Conservation (phyloP, 805 yeast species). For the Brettanomyces nanus region DNA sequence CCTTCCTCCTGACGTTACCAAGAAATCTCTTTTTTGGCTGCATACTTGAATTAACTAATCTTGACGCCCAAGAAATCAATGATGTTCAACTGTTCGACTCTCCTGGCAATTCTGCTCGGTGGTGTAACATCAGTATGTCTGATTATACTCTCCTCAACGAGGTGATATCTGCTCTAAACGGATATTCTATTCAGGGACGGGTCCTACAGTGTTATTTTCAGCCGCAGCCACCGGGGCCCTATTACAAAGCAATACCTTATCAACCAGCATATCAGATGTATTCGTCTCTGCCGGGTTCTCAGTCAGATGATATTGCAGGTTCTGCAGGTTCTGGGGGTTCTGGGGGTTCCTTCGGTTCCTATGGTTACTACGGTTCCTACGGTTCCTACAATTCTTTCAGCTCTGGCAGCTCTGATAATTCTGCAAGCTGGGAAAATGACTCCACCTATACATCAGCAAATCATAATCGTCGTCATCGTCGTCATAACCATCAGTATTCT, state of each 20-base stretch:
- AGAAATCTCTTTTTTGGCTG: background rate
- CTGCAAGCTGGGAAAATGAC: no score
- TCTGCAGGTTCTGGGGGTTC: background rate
- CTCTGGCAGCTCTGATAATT: background rate
- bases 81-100: conserved; percentile 15
- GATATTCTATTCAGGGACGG: conserved; percentile 12
- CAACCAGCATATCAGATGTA: no score
- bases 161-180: conserved; percentile 13
- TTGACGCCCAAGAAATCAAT: no score
- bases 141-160: conserved; percentile 7
- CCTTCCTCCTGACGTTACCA: background rate
- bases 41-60: no score
- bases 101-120: conserved; percentile 14
- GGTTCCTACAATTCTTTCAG: background rate
- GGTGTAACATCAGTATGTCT: conserved; percentile 12
- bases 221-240: no score
- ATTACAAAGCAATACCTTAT: no score
- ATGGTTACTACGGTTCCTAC: background rate
- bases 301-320: background rate
- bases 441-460: no score
- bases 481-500: no score
- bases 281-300: background rate
- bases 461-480: no score
- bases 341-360: background rate
- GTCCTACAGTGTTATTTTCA: conserved; percentile 10